Evolutionary conservation across 2,329 filamentous ascomycete genomes (phyloP), one percentile per base, ranked within the genome.

Genomic region (Claviceps fusiformis): DNA sequence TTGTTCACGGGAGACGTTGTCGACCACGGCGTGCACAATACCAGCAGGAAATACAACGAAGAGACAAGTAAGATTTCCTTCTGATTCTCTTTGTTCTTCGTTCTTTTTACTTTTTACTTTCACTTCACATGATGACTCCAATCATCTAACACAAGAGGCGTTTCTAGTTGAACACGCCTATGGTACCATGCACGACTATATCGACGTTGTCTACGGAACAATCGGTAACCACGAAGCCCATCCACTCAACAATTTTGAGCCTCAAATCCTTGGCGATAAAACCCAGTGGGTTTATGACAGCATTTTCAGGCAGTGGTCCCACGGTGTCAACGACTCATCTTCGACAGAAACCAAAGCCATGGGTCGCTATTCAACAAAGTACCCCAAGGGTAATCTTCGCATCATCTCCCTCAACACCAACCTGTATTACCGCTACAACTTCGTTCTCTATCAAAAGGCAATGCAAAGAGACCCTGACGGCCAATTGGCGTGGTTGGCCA

Each of bases 351-450:
- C 72, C 15, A 62, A 65, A 41, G 60, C 69, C 43, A 72, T 74
- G 41, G 79, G 77, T 24, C 73, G 70, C 15, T 82, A 81, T 63
- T 76, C 78, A 3, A 70, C 71, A 9, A 67, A 70, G 51, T 69
- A 75, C 49, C 68, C 72, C 5, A 61, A 64, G 33, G 71, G 69
- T 19, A 77, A 78, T 57, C 67, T 83, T 31, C 73, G 77, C 29
- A 67, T 83, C 60, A 81, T 83, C 61, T 80, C 78, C 4, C 68
- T 82, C 60, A 82, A 79, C 68, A 81, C 77, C 19, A 80, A 82
- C 63, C 65, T 81, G 57, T 81, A 77, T 66, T 82, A 83, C 64
- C 73, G 71, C n/a, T 67, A 73, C 57, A 82, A 83, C 68, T 79
- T 77, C 62, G 78, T 74, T 67, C 63, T 78, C 41, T 82, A 79